These are phyloP conservation scores for Cladorrhinum sp. DNA, from an alignment of 2,329 filamentous ascomycete species.

Conservation along the genomic window DNA sequence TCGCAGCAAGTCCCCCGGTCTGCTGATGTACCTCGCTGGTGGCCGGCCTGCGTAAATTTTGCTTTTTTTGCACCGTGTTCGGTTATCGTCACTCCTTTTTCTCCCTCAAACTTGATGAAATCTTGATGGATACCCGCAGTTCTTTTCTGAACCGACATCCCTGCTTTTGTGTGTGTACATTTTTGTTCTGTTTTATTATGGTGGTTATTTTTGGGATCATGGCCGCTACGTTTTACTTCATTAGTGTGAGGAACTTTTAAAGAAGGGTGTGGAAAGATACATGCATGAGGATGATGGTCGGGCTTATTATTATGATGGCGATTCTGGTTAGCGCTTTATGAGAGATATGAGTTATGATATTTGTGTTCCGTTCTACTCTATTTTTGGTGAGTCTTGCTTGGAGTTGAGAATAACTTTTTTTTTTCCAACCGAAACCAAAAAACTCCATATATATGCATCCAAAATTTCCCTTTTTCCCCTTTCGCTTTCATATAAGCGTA, in stretches of 20 bases:
- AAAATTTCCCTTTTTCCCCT: no score
- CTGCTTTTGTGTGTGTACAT: neutral
- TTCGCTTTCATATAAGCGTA: no score
- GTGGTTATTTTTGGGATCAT: neutral
- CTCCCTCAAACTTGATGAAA: no score
- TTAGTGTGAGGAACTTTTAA: neutral
- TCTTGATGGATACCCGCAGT: neutral
- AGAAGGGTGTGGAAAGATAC: neutral
- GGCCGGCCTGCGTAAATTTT: conserved; percentile 39
- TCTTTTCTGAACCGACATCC: neutral
- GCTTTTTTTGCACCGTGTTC: neutral
- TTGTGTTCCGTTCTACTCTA: neutral
- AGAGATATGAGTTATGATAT: conserved; percentile 1
- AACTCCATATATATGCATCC: no score
- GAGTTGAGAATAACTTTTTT: neutral
- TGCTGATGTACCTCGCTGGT: conserved; percentile 58
- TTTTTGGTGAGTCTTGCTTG: neutral
- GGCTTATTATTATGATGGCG: neutral
- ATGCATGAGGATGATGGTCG: neutral
- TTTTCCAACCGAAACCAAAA: neutral
- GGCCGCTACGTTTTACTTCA: neutral
- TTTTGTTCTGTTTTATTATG: neutral
- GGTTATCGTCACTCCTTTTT: neutral
- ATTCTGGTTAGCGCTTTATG: neutral
- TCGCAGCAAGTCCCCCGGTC: conserved; percentile 54